A percentile compares a stretch with the other conserved stretches of the same genome.
Evolutionary conservation across 192 early-diverging fungal species (phyloP).

Genomic region (Coemansia sp.): DNA sequence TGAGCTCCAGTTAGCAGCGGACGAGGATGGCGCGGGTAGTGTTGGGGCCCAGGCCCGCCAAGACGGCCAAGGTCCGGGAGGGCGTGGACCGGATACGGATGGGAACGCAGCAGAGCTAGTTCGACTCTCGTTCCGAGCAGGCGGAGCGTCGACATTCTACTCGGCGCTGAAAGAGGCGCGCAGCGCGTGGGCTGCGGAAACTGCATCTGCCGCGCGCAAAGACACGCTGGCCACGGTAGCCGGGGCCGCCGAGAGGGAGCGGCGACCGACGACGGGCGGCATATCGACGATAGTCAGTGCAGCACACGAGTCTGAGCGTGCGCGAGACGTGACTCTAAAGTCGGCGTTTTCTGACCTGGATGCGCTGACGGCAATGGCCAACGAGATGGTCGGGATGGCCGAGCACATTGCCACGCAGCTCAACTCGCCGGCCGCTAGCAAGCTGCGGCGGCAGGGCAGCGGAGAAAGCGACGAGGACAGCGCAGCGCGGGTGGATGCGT

Average conservation of each 20-base stretch:
- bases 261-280: conserved; percentile 21
- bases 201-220: not conserved
- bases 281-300: conserved; percentile 45
- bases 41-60: too few relatives aligned
- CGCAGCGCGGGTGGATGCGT: conserved; percentile 21
- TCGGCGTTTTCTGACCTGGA: conserved; percentile 88
- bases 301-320: conserved; percentile 60
- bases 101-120: conserved; percentile 27
- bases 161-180: conserved; percentile 60
- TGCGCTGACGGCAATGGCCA: conserved; percentile 78
- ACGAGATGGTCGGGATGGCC: conserved; percentile 72
- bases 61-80: too few relatives aligned
- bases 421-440: conserved; percentile 39
- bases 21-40: too few relatives aligned
- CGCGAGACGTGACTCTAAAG: conserved; percentile 61
- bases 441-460: conserved; percentile 17
- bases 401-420: conserved; percentile 48
- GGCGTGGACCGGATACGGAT: too few relatives aligned
- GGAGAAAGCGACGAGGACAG: conserved; percentile 29
- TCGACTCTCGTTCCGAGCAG: conserved; percentile 75
- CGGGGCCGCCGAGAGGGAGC: not conserved
- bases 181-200: conserved; percentile 56
- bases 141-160: conserved; percentile 60
- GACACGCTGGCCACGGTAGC: not conserved
- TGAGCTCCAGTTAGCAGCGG: conserved; percentile 40